phyloP scores from a whole-genome alignment of 73 alveolate species.

The Tetrahymena malaccensis region DNA sequence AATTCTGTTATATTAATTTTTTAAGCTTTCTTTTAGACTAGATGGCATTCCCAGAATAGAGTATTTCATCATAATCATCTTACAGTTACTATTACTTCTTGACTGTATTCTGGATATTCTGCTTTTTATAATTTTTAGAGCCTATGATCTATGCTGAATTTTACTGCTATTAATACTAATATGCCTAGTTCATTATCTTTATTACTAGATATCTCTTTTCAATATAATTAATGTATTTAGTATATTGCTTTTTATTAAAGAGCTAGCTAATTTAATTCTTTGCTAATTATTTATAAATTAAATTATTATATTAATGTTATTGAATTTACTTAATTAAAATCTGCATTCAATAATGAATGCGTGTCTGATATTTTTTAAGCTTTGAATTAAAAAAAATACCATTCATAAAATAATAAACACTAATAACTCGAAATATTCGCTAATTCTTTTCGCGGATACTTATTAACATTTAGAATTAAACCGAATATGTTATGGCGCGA shows the following conservation, averaged over 20 bases:
- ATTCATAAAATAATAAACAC: neutral
- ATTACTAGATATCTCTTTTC: neutral
- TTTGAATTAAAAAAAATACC: neutral
- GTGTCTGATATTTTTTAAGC: neutral
- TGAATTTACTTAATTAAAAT: too few relatives aligned
- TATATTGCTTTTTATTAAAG: neutral
- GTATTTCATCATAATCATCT: neutral
- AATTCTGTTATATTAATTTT: neutral
- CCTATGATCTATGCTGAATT: neutral
- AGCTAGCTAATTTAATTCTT: neutral
- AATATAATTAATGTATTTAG: too few relatives aligned
- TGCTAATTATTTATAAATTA: neutral
- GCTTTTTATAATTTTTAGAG: neutral
- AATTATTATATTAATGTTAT: too few relatives aligned
- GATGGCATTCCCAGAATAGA: neutral
- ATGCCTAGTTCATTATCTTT: neutral
- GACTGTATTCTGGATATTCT: neutral
- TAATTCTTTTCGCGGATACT: neutral
- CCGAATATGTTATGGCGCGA: neutral
- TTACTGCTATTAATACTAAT: neutral
- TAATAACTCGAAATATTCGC: neutral
- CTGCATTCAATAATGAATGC: neutral
- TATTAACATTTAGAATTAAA: neutral
- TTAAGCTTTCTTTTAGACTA: neutral
- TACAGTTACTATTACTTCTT: neutral